Base-by-base conservation (phyloP, 1,284 basidiomycete species). In the Marasmius oreades region DNA sequence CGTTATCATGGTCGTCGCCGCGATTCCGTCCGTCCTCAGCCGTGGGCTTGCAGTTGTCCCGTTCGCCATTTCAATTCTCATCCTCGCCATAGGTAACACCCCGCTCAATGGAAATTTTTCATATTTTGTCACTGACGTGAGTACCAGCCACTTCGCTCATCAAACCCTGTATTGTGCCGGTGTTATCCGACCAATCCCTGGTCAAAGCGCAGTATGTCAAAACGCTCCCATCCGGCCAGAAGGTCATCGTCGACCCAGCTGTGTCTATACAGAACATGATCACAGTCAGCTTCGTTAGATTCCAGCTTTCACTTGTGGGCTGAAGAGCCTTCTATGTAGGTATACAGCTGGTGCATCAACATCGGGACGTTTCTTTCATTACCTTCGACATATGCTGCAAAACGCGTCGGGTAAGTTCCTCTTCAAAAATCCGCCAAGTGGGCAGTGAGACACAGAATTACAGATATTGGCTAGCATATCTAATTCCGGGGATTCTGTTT, bases 321-420 rank as follows among this genome's bases (percentile, higher is more conserved):
- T 47, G 54, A 12, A 59, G 60, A 18, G 44, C 52, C 10, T 52
- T n/a, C n/a, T n/a, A n/a, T n/a, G n/a, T 60, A 64, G 65, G 46
- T 64, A 23, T 67, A 65, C 53, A 63, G 69, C 51, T 70, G 70
- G 62, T 63, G 67, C 47, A 70, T 76, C 63, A 77, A 76, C 61
- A 55, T 73, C 23, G 75, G 76, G 34, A 72, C 74, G 2, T 66
- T 76, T 51, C 64, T 69, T 26, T 55, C 64, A 24, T 56, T 70
- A 33, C 67, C 37, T 23, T 28, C 34, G 4, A 64, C 59, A 56
- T 66, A 69, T 55, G 58, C 66, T 3, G 69, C 68, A 48, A 67
- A 67, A 44, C 58, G 65, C 11, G 60, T 69, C 24, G 69, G 69
- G 23, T 71, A 65, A 55, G 69, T 67, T 67, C 63, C 66, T 8